A percentile compares a stretch with the other conserved stretches of the same genome.
Evolutionary conservation across 208 protist genomes (phyloP).

Genomic region (Naegleria gruberi): DNA sequence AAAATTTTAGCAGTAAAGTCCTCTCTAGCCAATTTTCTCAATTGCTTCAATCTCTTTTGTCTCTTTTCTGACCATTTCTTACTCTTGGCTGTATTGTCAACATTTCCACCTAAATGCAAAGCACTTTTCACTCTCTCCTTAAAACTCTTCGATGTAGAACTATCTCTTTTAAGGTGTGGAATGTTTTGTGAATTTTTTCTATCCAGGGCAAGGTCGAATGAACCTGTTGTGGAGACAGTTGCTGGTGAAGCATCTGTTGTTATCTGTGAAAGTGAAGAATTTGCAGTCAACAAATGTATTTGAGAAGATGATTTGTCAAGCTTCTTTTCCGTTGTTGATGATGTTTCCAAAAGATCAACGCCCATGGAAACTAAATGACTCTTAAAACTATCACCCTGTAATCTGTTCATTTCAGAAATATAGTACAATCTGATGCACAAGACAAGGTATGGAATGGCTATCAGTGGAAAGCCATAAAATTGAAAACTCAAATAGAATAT

Average conservation of each 20-base stretch:
- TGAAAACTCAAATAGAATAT: not conserved
- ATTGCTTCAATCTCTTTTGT: not conserved
- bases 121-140: not conserved
- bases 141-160: not conserved
- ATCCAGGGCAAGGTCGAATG: too few species aligned
- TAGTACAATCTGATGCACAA: not conserved
- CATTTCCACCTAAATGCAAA: not conserved
- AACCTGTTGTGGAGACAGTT: too few species aligned
- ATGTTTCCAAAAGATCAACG: not conserved
- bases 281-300: too few species aligned
- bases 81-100: not conserved
- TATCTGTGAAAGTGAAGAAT: too few species aligned
- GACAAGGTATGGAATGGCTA: not conserved
- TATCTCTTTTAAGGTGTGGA: too few species aligned
- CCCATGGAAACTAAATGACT: not conserved
- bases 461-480: conserved; percentile 5
- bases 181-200: too few species aligned
- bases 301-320: not conserved
- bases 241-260: too few species aligned
- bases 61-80: not conserved
- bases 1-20: not conserved
- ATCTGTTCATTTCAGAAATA: not conserved
- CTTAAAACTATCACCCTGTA: not conserved
- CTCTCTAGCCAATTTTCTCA: not conserved
- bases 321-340: too few species aligned